Evolutionary conservation across 2,329 filamentous ascomycete species (phyloP).

Genomic region (Xylaria sp.): DNA sequence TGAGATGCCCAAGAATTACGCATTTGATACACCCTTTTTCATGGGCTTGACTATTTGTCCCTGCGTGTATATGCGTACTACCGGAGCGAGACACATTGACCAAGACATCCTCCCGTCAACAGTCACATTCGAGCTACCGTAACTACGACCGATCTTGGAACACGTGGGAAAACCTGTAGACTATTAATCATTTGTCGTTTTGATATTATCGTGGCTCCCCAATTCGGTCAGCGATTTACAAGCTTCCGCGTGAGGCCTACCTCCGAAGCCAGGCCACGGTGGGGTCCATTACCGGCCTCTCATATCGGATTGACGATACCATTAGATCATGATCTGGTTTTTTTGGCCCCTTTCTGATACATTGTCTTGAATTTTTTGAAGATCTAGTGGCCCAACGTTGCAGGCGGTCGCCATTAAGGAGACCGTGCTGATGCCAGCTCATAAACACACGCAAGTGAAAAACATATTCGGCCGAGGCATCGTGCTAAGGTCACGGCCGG

Average conservation of each 20-base stretch:
- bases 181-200: constrained; percentile 1
- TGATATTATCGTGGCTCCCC: constrained; percentile 22
- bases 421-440: constrained; percentile 32
- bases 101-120: constrained; percentile 1
- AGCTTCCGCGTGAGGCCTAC: constrained; percentile 1
- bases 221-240: constrained; percentile 36
- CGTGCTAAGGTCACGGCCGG: constrained; percentile 10
- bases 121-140: constrained; percentile 3
- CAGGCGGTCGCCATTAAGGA: constrained; percentile 9
- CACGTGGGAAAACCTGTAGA: constrained; percentile 29
- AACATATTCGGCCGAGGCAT: constrained; percentile 9
- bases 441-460: constrained; percentile 9
- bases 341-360: constrained; percentile 24
- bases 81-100: background rate
- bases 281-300: constrained; percentile 28
- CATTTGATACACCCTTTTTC: constrained; percentile 19
- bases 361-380: constrained; percentile 12
- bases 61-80: background rate
- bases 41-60: background rate
- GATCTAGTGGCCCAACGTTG: constrained; percentile 19
- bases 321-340: constrained; percentile 20
- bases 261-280: constrained; percentile 29
- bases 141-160: background rate
- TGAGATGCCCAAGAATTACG: constrained; percentile 9
- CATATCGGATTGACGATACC: constrained; percentile 1